These are phyloP conservation scores for Penstemon newberryi DNA, from an alignment of 257 asterid genomes.

Conservation along the genomic window DNA sequence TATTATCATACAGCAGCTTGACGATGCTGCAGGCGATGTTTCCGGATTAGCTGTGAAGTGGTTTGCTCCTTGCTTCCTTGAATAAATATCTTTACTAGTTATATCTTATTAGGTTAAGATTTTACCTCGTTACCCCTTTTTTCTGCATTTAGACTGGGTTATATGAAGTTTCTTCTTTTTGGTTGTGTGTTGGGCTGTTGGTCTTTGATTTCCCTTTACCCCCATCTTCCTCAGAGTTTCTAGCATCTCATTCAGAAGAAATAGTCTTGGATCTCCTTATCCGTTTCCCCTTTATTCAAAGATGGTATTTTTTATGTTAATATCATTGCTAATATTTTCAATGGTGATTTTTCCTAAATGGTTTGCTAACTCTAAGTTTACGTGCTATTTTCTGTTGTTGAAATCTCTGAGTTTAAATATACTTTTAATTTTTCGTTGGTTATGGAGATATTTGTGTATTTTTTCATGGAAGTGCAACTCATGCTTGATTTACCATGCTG, in stretches of 20 bases:
- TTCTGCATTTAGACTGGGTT: slow-evolving; percentile 4
- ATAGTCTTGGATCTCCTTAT: slow-evolving; percentile 5
- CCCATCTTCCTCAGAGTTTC: not conserved
- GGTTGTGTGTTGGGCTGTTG: not conserved
- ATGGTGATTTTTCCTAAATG: slow-evolving; percentile 1
- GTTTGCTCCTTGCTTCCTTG: slow-evolving; percentile 40
- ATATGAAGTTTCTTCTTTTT: slow-evolving; percentile 6
- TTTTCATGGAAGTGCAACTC: not conserved
- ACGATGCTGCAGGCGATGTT: slow-evolving; percentile 97
- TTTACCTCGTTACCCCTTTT: slow-evolving; percentile 2
- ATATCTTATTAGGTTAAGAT: slow-evolving; percentile 12
- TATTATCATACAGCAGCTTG: slow-evolving; percentile 90
- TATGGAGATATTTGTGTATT: not conserved
- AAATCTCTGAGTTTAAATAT: slow-evolving; percentile 12
- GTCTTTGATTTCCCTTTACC: slow-evolving; percentile 3
- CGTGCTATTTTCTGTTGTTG: slow-evolving; percentile 3
- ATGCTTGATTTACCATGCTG: slow-evolving; percentile 8
- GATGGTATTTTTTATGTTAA: slow-evolving; percentile 6
- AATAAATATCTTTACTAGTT: slow-evolving; percentile 10
- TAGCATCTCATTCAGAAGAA: slow-evolving; percentile 4
- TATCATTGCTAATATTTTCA: not conserved
- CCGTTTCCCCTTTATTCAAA: not conserved
- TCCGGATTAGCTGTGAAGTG: slow-evolving; percentile 99
- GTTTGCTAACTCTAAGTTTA: not conserved
- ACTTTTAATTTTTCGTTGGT: not conserved